These are phyloP conservation scores for Acer yangbiense DNA, from an alignment of 345 rosid genomes.

Conservation along the genomic window DNA sequence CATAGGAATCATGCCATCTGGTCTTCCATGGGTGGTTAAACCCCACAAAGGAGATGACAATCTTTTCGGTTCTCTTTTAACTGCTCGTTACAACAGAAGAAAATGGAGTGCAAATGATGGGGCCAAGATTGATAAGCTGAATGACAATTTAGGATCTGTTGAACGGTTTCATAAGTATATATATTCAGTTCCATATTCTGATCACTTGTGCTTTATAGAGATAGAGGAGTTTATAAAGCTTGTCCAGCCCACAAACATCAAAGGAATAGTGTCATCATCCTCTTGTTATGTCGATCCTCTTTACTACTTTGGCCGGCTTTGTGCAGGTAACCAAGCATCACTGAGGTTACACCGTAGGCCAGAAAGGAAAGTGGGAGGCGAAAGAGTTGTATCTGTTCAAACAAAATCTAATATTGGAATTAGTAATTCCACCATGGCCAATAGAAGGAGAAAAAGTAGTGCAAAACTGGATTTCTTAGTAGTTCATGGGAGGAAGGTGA, in stretches of 20 bases:
- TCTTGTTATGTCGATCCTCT: slow-evolving; percentile 66
- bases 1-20: slow-evolving; percentile 87
- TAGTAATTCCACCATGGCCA: slow-evolving; percentile 15
- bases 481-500: slow-evolving; percentile 27
- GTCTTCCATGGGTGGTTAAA: slow-evolving; percentile 71
- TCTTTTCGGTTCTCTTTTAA: slow-evolving; percentile 44
- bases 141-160: slow-evolving; percentile 27
- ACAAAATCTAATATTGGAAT: slow-evolving; percentile 25
- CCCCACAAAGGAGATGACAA: slow-evolving; percentile 40
- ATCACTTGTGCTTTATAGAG: slow-evolving; percentile 74
- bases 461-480: slow-evolving; percentile 10
- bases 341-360: slow-evolving; percentile 24
- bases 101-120: slow-evolving; percentile 21
- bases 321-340: slow-evolving; percentile 44
- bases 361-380: slow-evolving; percentile 21
- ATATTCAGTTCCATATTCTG: slow-evolving; percentile 69
- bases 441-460: slow-evolving; percentile 27
- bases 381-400: slow-evolving; percentile 24
- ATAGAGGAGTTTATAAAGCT: slow-evolving; percentile 62
- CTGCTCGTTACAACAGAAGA: slow-evolving; percentile 29
- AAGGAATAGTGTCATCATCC: slow-evolving; percentile 71
- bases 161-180: slow-evolving; percentile 49
- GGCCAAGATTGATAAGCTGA: slow-evolving; percentile 4
- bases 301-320: slow-evolving; percentile 59
- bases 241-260: slow-evolving; percentile 58